Evolutionary conservation across 2,329 filamentous ascomycete genomes (phyloP).

Genomic region (Colletotrichum tropicicola): DNA sequence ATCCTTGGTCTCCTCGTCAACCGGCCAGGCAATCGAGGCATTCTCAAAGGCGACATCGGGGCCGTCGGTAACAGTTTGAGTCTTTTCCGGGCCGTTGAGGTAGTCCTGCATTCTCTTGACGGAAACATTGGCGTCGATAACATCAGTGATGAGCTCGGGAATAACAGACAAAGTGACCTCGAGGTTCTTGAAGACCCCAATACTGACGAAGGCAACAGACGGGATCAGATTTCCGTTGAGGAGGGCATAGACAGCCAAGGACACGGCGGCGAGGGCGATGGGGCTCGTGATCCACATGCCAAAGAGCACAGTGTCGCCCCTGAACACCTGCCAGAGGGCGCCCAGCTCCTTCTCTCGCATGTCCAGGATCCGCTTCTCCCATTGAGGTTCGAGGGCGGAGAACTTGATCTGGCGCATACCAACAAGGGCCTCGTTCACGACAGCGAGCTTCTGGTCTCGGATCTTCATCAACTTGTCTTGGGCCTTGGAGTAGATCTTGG

Average conservation of each 20-base stretch:
- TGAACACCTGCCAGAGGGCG: conserved; percentile 73
- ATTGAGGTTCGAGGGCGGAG: conserved; percentile 77
- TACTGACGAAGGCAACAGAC: conserved; percentile 81
- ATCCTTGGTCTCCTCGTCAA: conserved; percentile 66
- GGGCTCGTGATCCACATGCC: conserved; percentile 79
- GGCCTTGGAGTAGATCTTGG: conserved; percentile 69
- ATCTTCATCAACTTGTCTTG: conserved; percentile 79
- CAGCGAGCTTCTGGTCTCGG: conserved; percentile 77
- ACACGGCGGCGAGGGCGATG: conserved; percentile 76
- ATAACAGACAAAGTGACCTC: conserved; percentile 76
- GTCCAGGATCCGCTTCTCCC: conserved; percentile 74
- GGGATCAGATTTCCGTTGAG: conserved; percentile 71
- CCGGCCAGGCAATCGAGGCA: conserved; percentile 79
- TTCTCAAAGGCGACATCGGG: conserved; percentile 71
- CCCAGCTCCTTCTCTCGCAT: conserved; percentile 73
- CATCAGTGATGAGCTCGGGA: conserved; percentile 76
- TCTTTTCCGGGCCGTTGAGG: conserved; percentile 72
- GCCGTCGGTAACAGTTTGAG: conserved; percentile 60
- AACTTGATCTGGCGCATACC: conserved; percentile 90
- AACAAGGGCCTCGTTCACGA: conserved; percentile 79
- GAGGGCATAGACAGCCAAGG: conserved; percentile 73
- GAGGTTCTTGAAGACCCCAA: conserved; percentile 78
- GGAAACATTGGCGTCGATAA: conserved; percentile 78
- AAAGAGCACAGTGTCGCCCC: conserved; percentile 69
- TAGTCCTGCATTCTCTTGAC: conserved; percentile 77